These are phyloP conservation scores for Begonia peltatifolia DNA, from an alignment of 306 rosid species.

Conservation along the genomic window DNA sequence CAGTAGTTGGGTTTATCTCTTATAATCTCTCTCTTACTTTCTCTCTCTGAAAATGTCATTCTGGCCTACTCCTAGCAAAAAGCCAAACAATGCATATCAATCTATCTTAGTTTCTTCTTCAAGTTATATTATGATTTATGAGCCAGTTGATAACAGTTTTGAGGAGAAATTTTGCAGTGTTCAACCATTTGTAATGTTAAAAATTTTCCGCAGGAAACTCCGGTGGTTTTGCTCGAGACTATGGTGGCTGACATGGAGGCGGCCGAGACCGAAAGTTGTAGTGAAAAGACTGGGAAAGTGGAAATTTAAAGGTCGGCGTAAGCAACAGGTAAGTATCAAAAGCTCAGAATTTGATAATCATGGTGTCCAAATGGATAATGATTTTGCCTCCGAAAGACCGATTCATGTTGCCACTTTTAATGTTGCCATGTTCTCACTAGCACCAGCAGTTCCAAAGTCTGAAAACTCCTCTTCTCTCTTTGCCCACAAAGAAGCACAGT, in stretches of 20 bases:
- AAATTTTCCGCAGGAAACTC: slow-evolving; percentile 39
- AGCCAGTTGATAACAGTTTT: slow-evolving; percentile 8
- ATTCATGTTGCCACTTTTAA: slow-evolving; percentile 62
- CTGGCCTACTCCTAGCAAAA: not conserved
- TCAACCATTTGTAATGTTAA: slow-evolving; percentile 16
- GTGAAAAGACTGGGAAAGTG: slow-evolving; percentile 60
- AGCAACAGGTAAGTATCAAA: slow-evolving; percentile 8
- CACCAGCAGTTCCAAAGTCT: slow-evolving; percentile 60
- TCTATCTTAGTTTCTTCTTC: slow-evolving; percentile 5
- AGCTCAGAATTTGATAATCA: not conserved
- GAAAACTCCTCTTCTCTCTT: slow-evolving; percentile 17
- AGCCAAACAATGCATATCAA: not conserved
- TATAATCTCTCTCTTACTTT: slow-evolving; percentile 2
- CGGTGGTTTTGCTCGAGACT: slow-evolving; percentile 38
- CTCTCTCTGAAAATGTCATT: slow-evolving; percentile 1
- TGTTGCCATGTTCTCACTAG: slow-evolving; percentile 89
- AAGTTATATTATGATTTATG: slow-evolving; percentile 3
- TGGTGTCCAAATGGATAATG: slow-evolving; percentile 15
- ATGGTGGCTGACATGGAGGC: slow-evolving; percentile 47
- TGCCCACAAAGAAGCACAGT: slow-evolving; percentile 13
- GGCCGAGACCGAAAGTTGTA: slow-evolving; percentile 53
- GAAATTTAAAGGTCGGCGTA: slow-evolving; percentile 23
- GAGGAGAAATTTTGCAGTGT: slow-evolving; percentile 3
- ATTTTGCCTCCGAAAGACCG: slow-evolving; percentile 35
- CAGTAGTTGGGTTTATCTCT: slow-evolving; percentile 40